These are phyloP conservation scores for Claviceps quebecensis DNA, from an alignment of 2,329 filamentous ascomycete genomes.

Conservation along the genomic window DNA sequence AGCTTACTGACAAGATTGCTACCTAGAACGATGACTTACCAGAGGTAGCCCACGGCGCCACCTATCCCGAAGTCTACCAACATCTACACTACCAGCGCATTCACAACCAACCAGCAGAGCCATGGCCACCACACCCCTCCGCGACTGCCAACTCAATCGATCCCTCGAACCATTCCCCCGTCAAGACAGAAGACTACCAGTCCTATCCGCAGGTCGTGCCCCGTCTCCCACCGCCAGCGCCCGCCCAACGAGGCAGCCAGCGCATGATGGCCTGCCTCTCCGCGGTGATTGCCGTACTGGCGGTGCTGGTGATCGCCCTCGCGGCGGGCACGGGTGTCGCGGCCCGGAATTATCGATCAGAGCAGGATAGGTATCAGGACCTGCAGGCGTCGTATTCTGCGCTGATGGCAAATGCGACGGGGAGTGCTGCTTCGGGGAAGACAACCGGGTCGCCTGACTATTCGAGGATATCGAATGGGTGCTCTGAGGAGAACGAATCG, in stretches of 20 bases:
- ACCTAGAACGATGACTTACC: neutral
- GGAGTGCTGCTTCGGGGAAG: neutral
- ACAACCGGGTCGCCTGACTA: neutral
- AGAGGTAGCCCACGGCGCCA: neutral
- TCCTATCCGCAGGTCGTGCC: constrained; percentile 1
- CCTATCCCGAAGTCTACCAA: neutral
- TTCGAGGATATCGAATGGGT: constrained; percentile 24
- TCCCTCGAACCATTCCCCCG: neutral
- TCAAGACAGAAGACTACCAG: neutral
- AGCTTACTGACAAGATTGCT: neutral
- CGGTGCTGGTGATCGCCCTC: constrained; percentile 27
- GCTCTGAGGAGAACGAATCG: constrained; percentile 19
- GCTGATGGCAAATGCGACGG: neutral
- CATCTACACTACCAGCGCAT: neutral
- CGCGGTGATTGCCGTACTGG: constrained; percentile 24
- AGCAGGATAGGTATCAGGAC: constrained; percentile 9
- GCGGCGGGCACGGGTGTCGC: constrained; percentile 30
- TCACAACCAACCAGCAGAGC: neutral
- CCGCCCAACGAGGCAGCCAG: neutral
- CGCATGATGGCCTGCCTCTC: constrained; percentile 20
- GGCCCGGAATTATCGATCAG: constrained; percentile 23
- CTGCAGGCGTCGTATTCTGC: constrained; percentile 14
- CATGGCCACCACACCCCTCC: neutral
- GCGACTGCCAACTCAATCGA: neutral
- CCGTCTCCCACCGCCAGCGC: neutral